Percentiles rank a stretch among this genome's conserved stretches.
Evolutionary conservation across 352 stramenopile species (phyloP).

Genomic region (Phytophthora nicotianae): DNA sequence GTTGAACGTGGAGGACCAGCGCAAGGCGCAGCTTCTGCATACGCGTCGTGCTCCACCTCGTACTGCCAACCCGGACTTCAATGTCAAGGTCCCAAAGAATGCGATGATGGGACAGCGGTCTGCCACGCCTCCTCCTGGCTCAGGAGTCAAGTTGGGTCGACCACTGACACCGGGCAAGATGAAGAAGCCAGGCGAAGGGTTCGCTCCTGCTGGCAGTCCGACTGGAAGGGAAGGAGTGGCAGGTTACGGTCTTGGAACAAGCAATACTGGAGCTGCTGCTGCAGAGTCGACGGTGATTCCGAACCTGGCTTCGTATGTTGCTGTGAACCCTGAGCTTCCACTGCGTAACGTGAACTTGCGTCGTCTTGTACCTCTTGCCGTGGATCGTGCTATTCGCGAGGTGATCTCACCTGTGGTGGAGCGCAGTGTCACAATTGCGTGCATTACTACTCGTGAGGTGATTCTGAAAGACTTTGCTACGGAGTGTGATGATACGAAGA

Average conservation of each 20-base stretch:
- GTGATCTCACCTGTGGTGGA: slow-evolving; percentile 99
- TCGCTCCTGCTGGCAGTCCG: slow-evolving; percentile 60
- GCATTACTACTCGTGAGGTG: slow-evolving; percentile 97
- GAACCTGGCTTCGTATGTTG: slow-evolving; percentile 98
- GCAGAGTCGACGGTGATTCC: slow-evolving; percentile 97
- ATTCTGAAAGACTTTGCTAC: slow-evolving; percentile 99
- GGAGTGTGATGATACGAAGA: slow-evolving; percentile 94
- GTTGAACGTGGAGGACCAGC: slow-evolving; percentile 96
- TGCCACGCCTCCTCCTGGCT: slow-evolving; percentile 61
- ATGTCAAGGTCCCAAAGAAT: slow-evolving; percentile 92
- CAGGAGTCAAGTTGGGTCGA: slow-evolving; percentile 53
- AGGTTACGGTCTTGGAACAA: slow-evolving; percentile 35
- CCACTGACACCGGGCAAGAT: slow-evolving; percentile 72
- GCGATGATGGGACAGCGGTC: slow-evolving; percentile 42
- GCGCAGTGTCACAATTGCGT: slow-evolving; percentile 98
- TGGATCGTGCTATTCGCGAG: slow-evolving; percentile 98
- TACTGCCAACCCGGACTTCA: slow-evolving; percentile 98
- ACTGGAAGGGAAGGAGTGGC: slow-evolving; percentile 42
- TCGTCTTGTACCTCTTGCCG: slow-evolving; percentile 95
- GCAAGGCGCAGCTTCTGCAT: slow-evolving; percentile 92
- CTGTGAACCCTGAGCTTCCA: slow-evolving; percentile 96
- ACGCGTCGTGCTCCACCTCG: slow-evolving; percentile 92
- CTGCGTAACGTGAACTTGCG: slow-evolving; percentile 94
- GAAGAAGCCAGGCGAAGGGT: slow-evolving; percentile 52
- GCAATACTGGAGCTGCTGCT: slow-evolving; percentile 31